Base-by-base conservation (phyloP, 768 basidiomycete species). In the Agrocybe chaxingu region DNA sequence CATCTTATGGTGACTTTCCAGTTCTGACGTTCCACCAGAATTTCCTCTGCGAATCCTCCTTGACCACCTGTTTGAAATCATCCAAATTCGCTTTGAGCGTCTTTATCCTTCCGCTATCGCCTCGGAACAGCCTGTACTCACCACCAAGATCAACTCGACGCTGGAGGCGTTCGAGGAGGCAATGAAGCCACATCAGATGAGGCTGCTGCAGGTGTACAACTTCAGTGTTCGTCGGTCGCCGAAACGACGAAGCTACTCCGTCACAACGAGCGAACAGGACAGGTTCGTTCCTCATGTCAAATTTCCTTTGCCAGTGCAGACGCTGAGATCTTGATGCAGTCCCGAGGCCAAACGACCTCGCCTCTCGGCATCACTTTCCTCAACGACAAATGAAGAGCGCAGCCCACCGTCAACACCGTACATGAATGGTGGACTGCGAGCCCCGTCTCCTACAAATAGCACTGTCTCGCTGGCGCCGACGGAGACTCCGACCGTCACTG, bases 11-110 rank as follows among this genome's bases (percentile, higher is more conserved):
- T 45, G 6, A 9, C 13, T 37, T 36, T 42, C 16, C 30, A 10
- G 30, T 6, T 11, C 13, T 30, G 35, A 31, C 10, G 51, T 5
- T 32, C 31, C 10, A n/a, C 1, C 45, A 77, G 75, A 72, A 13
- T 80, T 79, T 53, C 77, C 77, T n/a, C 59, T 73, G 6, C 63
- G 66, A 33, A 69, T 71, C 12, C 81, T 83, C 55, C 56, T 81
- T 13, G 74, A 78, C 24, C 77, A 80, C 37, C 59, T 82, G 3
- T 72, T 73, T 51, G 67, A 70, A 30, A 65, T 82, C 24, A 68
- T 65, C 8, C 66, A 70, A 53, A 64, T 64, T 13, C 63, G 71
- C 13, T 50, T 63, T 32, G 60, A 66, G 39, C 54, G 56, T 50
- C 47, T 60, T 19, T 50, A 56, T 42, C 33, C 57, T 9, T 39